These are phyloP conservation scores for Fraxinus anomala DNA, from an alignment of 257 asterid genomes.

Conservation along the genomic window DNA sequence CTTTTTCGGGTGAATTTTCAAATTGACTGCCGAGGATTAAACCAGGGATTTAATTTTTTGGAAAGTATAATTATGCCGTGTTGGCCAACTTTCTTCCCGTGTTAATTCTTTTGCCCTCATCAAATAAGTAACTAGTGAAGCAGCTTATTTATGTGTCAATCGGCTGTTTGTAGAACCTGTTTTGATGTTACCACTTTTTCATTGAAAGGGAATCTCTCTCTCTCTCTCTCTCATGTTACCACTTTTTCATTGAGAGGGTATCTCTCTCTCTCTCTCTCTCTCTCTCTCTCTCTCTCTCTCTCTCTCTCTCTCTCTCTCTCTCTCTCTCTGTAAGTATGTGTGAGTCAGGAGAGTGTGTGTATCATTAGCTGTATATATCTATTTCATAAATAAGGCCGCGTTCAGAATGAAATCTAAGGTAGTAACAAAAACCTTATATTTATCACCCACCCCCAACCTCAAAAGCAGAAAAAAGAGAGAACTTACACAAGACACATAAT, in stretches of 20 bases:
- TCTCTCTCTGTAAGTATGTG: background rate
- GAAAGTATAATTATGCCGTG: background rate
- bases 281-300: too few relatives aligned
- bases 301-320: too few relatives aligned
- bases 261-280: too few relatives aligned
- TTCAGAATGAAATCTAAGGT: background rate
- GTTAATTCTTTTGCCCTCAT: background rate
- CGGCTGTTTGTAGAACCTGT: background rate
- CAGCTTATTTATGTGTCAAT: constrained; percentile 1
- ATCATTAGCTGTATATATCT: background rate
- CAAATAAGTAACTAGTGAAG: background rate
- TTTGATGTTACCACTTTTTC: constrained; percentile 2
- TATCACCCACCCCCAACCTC: background rate
- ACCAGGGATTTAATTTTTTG: constrained; percentile 2
- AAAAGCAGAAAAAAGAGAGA: background rate
- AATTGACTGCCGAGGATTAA: constrained; percentile 1
- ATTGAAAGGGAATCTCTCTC: background rate
- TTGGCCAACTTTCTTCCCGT: constrained; percentile 6
- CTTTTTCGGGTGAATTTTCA: background rate
- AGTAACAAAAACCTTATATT: background rate
- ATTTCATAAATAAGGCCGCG: background rate
- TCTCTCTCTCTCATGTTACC: background rate
- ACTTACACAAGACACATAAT: background rate
- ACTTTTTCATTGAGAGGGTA: background rate
- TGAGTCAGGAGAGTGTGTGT: background rate